Conservation (phyloP, 2,329 filamentous ascomycete genomes). For the Epichloe bromicola region DNA sequence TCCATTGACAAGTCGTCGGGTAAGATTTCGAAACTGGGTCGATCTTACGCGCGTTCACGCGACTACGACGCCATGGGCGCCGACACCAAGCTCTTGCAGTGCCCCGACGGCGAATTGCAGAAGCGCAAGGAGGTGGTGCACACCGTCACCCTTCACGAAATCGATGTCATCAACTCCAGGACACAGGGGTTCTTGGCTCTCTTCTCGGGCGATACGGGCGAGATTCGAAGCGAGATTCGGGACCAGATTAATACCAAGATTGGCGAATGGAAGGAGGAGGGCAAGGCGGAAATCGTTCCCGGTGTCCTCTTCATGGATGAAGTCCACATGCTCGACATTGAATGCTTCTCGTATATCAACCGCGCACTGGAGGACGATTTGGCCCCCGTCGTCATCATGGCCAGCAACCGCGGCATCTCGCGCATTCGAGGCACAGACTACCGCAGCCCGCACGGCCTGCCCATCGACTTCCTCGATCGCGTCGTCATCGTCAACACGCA, state of each 20-base stretch:
- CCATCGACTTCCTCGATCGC: slow-evolving; percentile 89
- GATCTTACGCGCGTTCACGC: slow-evolving; percentile 85
- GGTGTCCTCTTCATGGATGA: slow-evolving; percentile 97
- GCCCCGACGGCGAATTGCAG: slow-evolving; percentile 92
- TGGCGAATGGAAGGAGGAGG: slow-evolving; percentile 97
- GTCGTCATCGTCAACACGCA: slow-evolving; percentile 95
- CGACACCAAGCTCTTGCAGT: slow-evolving; percentile 96
- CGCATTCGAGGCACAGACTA: slow-evolving; percentile 91
- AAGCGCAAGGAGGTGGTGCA: slow-evolving; percentile 95
- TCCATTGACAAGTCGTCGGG: slow-evolving; percentile 97
- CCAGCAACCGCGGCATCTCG: slow-evolving; percentile 85
- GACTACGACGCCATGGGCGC: slow-evolving; percentile 99
- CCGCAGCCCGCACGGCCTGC: slow-evolving; percentile 82
- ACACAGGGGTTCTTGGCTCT: slow-evolving; percentile 97
- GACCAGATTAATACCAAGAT: slow-evolving; percentile 99
- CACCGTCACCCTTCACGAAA: slow-evolving; percentile 93
- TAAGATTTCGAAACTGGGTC: slow-evolving; percentile 93
- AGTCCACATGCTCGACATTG: slow-evolving; percentile 98
- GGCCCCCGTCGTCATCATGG: slow-evolving; percentile 97
- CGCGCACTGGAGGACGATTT: slow-evolving; percentile 89
- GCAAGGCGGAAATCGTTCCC: slow-evolving; percentile 95
- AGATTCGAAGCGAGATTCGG: slow-evolving; percentile 92
- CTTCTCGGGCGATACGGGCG: slow-evolving; percentile 94
- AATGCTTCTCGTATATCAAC: slow-evolving; percentile 98
- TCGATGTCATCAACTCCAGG: slow-evolving; percentile 97